Evolutionary conservation across 306 rosid genomes (phyloP).

Genomic region (Dalbergia cochinchinensis): DNA sequence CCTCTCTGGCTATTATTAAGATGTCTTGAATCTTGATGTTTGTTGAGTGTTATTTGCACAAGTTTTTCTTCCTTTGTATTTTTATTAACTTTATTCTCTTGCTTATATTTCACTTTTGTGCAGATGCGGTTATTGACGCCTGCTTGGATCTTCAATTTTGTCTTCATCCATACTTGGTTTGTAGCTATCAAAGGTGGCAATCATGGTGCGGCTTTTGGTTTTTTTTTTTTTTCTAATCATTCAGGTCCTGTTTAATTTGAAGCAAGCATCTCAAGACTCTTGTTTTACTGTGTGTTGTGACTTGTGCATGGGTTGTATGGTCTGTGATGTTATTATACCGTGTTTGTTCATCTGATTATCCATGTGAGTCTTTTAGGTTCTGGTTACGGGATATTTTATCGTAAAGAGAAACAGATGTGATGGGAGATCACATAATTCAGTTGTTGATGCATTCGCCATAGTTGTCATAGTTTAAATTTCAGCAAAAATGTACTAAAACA

Average conservation of each 20-base stretch:
- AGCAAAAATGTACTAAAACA: neutral
- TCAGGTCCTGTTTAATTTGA: constrained; percentile 24
- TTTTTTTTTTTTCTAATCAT: neutral
- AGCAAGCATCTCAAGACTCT: constrained; percentile 18
- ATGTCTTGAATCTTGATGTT: constrained; percentile 9
- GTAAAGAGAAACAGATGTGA: neutral
- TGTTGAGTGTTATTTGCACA: neutral
- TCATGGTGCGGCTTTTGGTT: constrained; percentile 7
- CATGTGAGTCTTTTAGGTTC: constrained; percentile 14
- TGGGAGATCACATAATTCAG: neutral
- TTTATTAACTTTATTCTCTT: constrained; percentile 24
- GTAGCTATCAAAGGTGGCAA: constrained; percentile 5
- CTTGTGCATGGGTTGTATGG: constrained; percentile 16
- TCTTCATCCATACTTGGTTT: constrained; percentile 41
- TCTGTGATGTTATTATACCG: neutral
- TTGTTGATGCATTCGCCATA: constrained; percentile 6
- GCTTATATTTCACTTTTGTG: constrained; percentile 37
- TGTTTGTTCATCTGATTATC: neutral
- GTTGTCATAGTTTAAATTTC: constrained; percentile 1
- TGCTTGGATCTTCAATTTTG: constrained; percentile 57
- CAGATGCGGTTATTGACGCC: constrained; percentile 55
- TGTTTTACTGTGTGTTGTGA: neutral
- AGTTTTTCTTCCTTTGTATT: neutral
- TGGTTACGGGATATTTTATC: constrained; percentile 4
- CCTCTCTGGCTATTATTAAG: constrained; percentile 29